These are phyloP conservation scores for Leccinum uliginosum DNA, from an alignment of 768 basidiomycete species.

Conservation along the genomic window DNA sequence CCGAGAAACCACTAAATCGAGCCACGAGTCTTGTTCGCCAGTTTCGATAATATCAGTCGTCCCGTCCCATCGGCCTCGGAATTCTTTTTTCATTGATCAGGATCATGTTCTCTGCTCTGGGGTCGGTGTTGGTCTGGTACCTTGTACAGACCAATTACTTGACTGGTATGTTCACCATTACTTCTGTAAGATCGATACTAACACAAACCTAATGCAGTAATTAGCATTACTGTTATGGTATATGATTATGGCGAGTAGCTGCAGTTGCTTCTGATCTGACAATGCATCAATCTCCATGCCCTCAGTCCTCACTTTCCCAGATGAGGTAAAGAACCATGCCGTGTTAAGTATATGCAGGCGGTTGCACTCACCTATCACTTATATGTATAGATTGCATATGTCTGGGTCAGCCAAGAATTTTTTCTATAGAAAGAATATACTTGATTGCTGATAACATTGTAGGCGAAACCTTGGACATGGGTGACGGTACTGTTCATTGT, in stretches of 20 bases:
- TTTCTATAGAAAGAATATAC: neutral
- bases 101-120: neutral
- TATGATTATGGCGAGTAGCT: neutral
- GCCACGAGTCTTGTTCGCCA: neutral
- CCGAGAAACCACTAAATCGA: neutral
- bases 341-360: neutral
- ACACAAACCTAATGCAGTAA: neutral
- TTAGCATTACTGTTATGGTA: neutral
- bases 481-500: constrained; percentile 8
- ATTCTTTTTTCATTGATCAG: neutral
- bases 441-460: neutral
- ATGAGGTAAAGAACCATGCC: neutral
- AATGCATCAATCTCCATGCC: neutral
- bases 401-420: neutral
- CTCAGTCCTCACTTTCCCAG: neutral
- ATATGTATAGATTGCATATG: neutral
- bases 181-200: neutral
- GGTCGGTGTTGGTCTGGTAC: neutral
- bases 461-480: constrained; percentile 7
- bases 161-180: neutral
- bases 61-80: too few relatives aligned
- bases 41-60: too few relatives aligned
- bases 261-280: neutral
- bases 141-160: neutral
- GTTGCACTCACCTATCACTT: neutral